Conservation (phyloP, 192 early-diverging fungal genomes). For the Mortierella antarctica region DNA sequence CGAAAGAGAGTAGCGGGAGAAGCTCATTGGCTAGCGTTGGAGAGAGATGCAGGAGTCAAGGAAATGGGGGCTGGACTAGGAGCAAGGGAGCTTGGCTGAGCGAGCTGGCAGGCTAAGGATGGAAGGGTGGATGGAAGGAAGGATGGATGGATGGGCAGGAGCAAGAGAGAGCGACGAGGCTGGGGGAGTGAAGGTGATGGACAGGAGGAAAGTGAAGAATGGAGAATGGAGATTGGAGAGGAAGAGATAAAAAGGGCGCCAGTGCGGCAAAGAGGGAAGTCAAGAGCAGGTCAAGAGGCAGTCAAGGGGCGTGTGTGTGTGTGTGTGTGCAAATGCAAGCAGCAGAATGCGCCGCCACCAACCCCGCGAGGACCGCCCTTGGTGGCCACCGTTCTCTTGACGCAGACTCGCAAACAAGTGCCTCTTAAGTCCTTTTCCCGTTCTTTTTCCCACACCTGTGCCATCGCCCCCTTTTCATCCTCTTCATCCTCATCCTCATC, state of each 20-base stretch:
- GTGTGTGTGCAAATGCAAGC: not conserved
- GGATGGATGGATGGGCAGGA: not conserved
- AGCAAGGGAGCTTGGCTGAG: not conserved
- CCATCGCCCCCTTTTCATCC: not conserved
- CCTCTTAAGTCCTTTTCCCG: conserved; percentile 6
- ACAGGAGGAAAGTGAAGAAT: not conserved
- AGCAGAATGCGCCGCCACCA: not conserved
- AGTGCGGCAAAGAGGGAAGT: not conserved
- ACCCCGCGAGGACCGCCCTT: too few species aligned
- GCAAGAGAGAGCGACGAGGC: conserved; percentile 1
- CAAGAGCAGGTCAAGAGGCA: too few species aligned
- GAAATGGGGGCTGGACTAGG: not conserved
- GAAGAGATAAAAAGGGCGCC: not conserved
- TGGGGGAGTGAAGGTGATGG: not conserved
- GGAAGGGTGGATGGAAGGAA: not conserved
- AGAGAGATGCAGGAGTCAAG: not conserved
- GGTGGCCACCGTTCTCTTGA: too few species aligned
- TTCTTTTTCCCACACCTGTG: conserved; percentile 11
- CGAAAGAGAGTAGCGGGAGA: conserved; percentile 11
- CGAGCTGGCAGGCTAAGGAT: too few species aligned
- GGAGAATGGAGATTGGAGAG: not conserved
- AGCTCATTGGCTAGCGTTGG: conserved; percentile 17
- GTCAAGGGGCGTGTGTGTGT: too few species aligned
- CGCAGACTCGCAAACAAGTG: conserved; percentile 1
- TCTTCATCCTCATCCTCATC: not conserved